Base-by-base conservation (phyloP, 164 flowering plant species). In the Piper betle region DNA sequence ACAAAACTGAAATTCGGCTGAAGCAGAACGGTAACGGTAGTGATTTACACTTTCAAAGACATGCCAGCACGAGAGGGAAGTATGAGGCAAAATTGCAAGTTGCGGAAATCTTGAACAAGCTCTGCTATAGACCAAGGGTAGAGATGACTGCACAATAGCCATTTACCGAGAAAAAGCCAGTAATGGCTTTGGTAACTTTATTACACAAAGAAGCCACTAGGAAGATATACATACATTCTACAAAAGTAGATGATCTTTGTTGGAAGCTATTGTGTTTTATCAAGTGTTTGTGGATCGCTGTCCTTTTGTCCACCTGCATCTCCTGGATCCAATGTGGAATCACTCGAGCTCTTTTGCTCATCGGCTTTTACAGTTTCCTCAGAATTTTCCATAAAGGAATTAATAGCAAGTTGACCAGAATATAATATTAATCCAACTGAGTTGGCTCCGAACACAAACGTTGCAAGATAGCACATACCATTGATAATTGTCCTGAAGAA, bases 391-490 rank as follows among this genome's bases (percentile, higher is more conserved):
- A 66, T 68, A 46, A 88, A 43, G 50, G 95, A 87, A 72, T 81
- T 84, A 39, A 87, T 3, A 54, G 91, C 86, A 56, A 92, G 96
- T 79, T 92, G 96, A 50, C 82, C 89, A 18, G 93, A 82, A 57
- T 87, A 92, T 37, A 88, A 83, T 58, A 88, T 42, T 52, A 88
- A 75, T 46, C 98, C 98, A 39, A 89, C 41, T 50, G 90, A 63
- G 52, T 92, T 92, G 66, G 80, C 55, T 55, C 96, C 96, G 53
- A 92, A 92, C 53, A 92, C 85, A 66, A 85, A 88, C 59, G 98
- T 92, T 41, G 98, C 96, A 63, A 92, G 97, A 79, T 93, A 93
- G 75, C 96, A 87, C 60, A 89, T 11, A 10, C 98, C 98, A 65
- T 89, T 87, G 4, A 89, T 64, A 61, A 93, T 87, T 18, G 97